phyloP scores from a whole-genome alignment of 768 basidiomycete species.

The Lyophyllum semitale region DNA sequence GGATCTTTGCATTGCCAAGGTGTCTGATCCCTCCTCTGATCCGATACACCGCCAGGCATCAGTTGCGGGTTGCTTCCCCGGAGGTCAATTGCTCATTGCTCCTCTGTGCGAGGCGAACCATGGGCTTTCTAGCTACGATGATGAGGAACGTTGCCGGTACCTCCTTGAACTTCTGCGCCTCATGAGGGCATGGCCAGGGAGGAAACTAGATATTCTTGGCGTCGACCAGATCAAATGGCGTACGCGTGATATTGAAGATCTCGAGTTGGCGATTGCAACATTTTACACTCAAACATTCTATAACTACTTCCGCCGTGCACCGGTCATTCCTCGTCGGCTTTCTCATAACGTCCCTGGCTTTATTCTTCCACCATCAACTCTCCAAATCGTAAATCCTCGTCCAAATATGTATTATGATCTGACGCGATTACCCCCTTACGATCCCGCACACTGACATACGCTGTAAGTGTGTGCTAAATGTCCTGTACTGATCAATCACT shows the following conservation, averaged over 20 bases:
- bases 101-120: conserved; percentile 6
- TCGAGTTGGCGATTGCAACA: background rate
- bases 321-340: conserved; percentile 7
- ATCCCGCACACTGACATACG: background rate
- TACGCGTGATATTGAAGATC: background rate
- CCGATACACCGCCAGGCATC: too few species aligned
- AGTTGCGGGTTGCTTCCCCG: too few species aligned
- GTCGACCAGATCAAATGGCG: background rate
- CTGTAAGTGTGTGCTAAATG: background rate
- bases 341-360: conserved; percentile 1
- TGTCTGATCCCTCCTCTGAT: too few species aligned
- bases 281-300: conserved; percentile 11
- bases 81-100: too few species aligned
- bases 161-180: conserved; percentile 1
- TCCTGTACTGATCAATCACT: background rate
- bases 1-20: too few species aligned
- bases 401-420: conserved; percentile 8
- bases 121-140: conserved; percentile 3
- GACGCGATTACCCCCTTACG: background rate
- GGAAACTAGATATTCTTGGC: background rate
- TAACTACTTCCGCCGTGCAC: conserved; percentile 11
- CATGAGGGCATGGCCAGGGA: conserved; percentile 6
- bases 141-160: background rate
- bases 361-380: background rate
- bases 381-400: background rate